Evolutionary conservation across 768 basidiomycete species (phyloP).

Genomic region (Gautieria morchelliformis): DNA sequence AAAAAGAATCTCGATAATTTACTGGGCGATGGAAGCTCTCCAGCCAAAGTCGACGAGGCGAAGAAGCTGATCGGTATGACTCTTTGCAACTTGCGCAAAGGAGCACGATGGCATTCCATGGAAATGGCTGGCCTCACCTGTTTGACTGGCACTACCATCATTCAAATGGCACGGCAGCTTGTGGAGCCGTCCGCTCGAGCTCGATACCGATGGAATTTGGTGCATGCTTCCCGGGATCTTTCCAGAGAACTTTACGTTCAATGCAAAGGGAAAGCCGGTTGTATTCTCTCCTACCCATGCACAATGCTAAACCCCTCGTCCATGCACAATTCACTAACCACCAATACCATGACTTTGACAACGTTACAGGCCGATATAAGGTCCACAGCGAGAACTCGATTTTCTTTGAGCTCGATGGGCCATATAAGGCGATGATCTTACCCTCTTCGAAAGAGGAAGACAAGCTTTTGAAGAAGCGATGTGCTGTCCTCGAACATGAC

Average conservation of each 20-base stretch:
- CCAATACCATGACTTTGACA: constrained; percentile 91
- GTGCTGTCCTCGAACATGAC: constrained; percentile 98
- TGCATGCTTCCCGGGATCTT: constrained; percentile 99
- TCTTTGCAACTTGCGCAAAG: constrained; percentile 97
- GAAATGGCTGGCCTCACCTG: constrained; percentile 98
- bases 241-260: constrained; percentile 97
- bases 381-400: constrained; percentile 96
- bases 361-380: constrained; percentile 72
- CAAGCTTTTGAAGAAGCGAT: constrained; percentile 95
- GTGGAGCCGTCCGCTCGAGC: constrained; percentile 91
- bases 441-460: constrained; percentile 99
- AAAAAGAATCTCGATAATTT: constrained; percentile 92
- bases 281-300: constrained; percentile 92
- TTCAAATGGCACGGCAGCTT: constrained; percentile 95
- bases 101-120: constrained; percentile 37
- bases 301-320: constrained; percentile 98
- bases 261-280: constrained; percentile 79
- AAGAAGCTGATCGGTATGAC: constrained; percentile 99
- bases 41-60: constrained; percentile 90
- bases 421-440: constrained; percentile 97
- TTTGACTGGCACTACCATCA: constrained; percentile 93
- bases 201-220: constrained; percentile 99
- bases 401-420: constrained; percentile 98
- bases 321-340: constrained; percentile 93
- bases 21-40: constrained; percentile 52